Evolutionary conservation across 139 green algal genomes (phyloP), one percentile per base, ranked within the genome.

Genomic region (Coelastrella sp.): DNA sequence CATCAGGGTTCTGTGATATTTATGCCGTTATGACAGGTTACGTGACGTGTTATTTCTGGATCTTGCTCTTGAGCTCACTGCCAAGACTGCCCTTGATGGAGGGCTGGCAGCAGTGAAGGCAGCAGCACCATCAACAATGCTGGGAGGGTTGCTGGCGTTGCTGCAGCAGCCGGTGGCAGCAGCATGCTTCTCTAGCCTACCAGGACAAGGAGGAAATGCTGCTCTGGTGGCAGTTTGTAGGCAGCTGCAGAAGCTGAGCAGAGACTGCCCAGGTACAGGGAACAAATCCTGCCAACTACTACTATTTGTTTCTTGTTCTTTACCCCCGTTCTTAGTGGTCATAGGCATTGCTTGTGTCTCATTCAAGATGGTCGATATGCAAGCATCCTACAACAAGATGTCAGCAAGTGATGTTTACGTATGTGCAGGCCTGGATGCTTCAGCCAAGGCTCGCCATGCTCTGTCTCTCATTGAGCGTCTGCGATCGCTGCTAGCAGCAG

Each of bases 21-120:
- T 48, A 48, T 64, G 48, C 50, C 48, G 73, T 9, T 37, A 5
- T 5, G 30, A 59, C 85, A 91, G 92, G 79, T 83, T 92, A 79
- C 34, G 62, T 43, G 93, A 96, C 35, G 84, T 94, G 2, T 23
- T 94, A 13, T 96, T 94, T 75, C 89, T 96, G 51, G 94, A 96
- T 86, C 59, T 94, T 41, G 92, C 93, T 0, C 83, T 96, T 17
- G 91, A 95, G 40, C 67, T 67, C 0, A 80, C 88, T 0, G 83
- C 78, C n/a, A 79, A 90, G 6, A 85, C 81, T 2, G 77, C 85
- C 0, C 35, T 94, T 3, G 93, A 96, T 81, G 25, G 53, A 19
- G 38, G 32, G 11, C 79, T 94, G 38, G 60, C 60, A 64, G 62
- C 27, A 25, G 9, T 45, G 35, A 76, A 21, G 21, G 43, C 64